Evolutionary conservation across 257 asterid species (phyloP).

Genomic region (Gynochthodes officinalis): DNA sequence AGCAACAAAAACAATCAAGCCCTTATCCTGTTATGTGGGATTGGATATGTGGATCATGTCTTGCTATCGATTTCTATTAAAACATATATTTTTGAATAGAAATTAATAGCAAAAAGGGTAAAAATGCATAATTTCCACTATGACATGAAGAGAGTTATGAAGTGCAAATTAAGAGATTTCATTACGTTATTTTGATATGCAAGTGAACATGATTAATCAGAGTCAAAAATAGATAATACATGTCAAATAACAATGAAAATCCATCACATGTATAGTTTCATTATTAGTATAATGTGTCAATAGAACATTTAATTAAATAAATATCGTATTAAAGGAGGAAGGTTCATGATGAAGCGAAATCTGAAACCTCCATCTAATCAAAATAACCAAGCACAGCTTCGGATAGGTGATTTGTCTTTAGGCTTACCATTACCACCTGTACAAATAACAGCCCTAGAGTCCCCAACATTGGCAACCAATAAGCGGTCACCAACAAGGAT

Average conservation of each 20-base stretch:
- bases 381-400: not conserved
- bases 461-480: slow-evolving; percentile 94
- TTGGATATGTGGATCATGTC: no score
- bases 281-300: not conserved
- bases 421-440: slow-evolving; percentile 79
- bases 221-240: not conserved
- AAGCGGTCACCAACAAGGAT: slow-evolving; percentile 92
- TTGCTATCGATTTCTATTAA: no score
- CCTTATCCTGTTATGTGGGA: no score
- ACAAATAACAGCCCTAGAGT: slow-evolving; percentile 92
- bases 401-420: not conserved
- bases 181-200: not conserved
- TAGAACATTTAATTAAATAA: not conserved
- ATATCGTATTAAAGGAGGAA: not conserved
- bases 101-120: not conserved
- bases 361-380: not conserved
- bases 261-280: not conserved
- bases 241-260: not conserved
- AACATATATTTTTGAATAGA: no score
- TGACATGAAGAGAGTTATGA: not conserved
- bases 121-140: not conserved
- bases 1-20: no score
- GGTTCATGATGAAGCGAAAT: not conserved
- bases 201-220: not conserved
- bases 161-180: no score